Evolutionary conservation across 2,329 filamentous ascomycete species (phyloP).

Genomic region (Amesomyces nigricolor): DNA sequence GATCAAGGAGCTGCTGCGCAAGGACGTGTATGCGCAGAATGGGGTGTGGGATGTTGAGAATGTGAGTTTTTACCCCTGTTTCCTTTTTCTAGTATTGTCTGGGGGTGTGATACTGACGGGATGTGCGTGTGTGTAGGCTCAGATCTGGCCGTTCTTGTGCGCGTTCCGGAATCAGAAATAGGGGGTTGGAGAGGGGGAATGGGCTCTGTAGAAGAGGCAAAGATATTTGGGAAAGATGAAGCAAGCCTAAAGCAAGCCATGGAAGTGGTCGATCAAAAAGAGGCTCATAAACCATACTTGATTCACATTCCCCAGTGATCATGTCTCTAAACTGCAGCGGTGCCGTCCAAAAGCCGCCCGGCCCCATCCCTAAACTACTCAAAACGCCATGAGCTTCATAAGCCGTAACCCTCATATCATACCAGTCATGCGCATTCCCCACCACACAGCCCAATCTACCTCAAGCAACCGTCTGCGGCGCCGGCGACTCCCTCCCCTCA

Average conservation of each 20-base stretch:
- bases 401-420: neutral
- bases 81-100: neutral
- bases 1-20: constrained; percentile 58
- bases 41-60: constrained; percentile 80
- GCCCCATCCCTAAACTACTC: neutral
- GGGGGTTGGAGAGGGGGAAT: neutral
- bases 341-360: neutral
- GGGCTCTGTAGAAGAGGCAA: neutral
- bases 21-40: constrained; percentile 64
- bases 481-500: constrained; percentile 28
- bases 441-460: too few relatives aligned
- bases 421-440: neutral
- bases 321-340: neutral
- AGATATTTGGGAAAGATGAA: neutral
- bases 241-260: neutral
- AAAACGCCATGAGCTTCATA: constrained; percentile 7
- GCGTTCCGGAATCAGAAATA: constrained; percentile 27
- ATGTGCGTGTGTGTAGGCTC: constrained; percentile 21
- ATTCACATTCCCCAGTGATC: neutral
- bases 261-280: neutral
- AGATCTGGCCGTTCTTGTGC: constrained; percentile 33
- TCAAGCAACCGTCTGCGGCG: neutral
- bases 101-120: neutral
- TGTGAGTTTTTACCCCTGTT: constrained; percentile 40
- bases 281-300: neutral